Percentiles rank a stretch among this genome's conserved stretches.
Conservation (phyloP, 176 grass and related monocot genomes). For the Leersia perrieri region DNA sequence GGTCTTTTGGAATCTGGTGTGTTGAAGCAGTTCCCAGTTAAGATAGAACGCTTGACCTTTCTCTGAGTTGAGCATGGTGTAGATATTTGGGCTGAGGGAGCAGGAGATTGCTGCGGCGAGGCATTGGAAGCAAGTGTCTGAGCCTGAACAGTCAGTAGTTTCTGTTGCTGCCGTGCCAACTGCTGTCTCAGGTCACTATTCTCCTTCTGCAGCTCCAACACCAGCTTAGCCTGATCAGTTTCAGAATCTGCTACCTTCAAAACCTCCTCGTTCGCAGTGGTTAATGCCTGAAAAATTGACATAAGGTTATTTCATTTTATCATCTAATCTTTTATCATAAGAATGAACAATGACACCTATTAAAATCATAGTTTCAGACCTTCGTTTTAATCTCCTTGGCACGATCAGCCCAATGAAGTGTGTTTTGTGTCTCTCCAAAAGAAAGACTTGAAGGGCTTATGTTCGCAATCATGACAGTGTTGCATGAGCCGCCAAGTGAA, state of each 20-base stretch:
- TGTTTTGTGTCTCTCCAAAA: slow-evolving; percentile 95
- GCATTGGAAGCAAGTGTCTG: slow-evolving; percentile 58
- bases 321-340: background rate
- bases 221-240: slow-evolving; percentile 69
- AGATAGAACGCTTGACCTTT: slow-evolving; percentile 64
- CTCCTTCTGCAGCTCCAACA: slow-evolving; percentile 87
- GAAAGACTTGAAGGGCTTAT: slow-evolving; percentile 67
- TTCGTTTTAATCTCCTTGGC: slow-evolving; percentile 98
- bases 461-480: slow-evolving; percentile 98
- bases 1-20: slow-evolving; percentile 62
- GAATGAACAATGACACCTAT: slow-evolving; percentile 2
- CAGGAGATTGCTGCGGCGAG: slow-evolving; percentile 37
- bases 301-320: slow-evolving; percentile 12
- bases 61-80: slow-evolving; percentile 56
- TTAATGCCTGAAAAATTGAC: slow-evolving; percentile 45
- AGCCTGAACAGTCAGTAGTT: slow-evolving; percentile 64
- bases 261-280: slow-evolving; percentile 48
- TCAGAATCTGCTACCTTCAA: slow-evolving; percentile 57
- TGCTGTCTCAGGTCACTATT: slow-evolving; percentile 85
- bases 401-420: slow-evolving; percentile 97
- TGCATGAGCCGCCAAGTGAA: slow-evolving; percentile 84
- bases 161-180: slow-evolving; percentile 71
- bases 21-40: slow-evolving; percentile 65
- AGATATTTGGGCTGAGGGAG: slow-evolving; percentile 37
- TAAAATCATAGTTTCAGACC: slow-evolving; percentile 39